Evolutionary conservation across 1,139 yeast species (phyloP), one percentile per base, ranked within the genome.

Genomic region (Candida glucosophila): DNA sequence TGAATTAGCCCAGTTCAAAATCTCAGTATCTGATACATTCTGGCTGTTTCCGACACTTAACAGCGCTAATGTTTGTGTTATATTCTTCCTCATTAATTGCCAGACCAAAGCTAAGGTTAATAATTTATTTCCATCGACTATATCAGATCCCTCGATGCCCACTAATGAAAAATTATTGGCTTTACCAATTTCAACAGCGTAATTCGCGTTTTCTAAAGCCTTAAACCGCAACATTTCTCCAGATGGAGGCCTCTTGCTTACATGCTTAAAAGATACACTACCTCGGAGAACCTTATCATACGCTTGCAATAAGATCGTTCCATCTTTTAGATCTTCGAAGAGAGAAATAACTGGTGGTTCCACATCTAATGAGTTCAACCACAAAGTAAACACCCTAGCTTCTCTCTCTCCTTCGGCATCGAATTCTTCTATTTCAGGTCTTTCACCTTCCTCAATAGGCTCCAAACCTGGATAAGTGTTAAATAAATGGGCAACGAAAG

Each of bases 331-430:
- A 51, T 90, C 98, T 55, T 90, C 97, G 44, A 90, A 90, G 43
- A 90, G 64, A 14, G 83, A 78, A 25, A 85, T 86, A 35, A 90
- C 88, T 14, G 95, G 83, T 15, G 97, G 97, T 36, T 88, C 92
- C 11, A 90, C 97, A 43, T 92, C 97, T 44, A 90, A 70, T 2
- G 96, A 85, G 56, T 90, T 90, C 48, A 90, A 73, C 98, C 98
- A 90, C 43, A 90, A 65, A 8, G 98, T 92, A 58, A 90, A 90
- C 4, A 90, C 99, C 52, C 99, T 76, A 2, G 98, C 98, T 61
- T 90, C 99, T 60, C 98, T 80, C 60, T 90, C 99, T 36, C 99
- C 99, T 59, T 92, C 98, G 11, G 98, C 98, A 52, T 90, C 99
- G 46, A 92, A 90, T 41, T 86, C 98, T 52, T 80, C 90, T 41